These are phyloP conservation scores for Trifolium repens DNA, from an alignment of 306 rosid species.

Conservation along the genomic window DNA sequence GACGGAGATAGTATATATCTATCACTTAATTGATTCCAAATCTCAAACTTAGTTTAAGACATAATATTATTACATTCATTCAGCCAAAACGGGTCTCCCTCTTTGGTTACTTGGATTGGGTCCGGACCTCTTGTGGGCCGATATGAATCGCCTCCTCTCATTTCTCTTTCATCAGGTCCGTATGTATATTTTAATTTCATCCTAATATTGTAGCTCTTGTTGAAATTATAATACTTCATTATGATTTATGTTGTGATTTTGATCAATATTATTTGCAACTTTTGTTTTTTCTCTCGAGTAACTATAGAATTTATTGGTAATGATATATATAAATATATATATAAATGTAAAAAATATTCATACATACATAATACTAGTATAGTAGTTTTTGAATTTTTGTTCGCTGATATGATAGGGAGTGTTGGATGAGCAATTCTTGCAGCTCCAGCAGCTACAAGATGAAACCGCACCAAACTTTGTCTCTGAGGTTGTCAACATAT, in stretches of 20 bases:
- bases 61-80: neutral
- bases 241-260: too few species aligned
- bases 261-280: too few species aligned
- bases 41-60: neutral
- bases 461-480: constrained; percentile 93
- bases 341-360: too few species aligned
- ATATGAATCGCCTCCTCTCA: constrained; percentile 94
- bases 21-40: neutral
- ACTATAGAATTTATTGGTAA: too few species aligned
- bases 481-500: constrained; percentile 86
- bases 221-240: too few species aligned
- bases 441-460: constrained; percentile 92
- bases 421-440: constrained; percentile 92
- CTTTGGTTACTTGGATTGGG: constrained; percentile 95
- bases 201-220: too few species aligned
- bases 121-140: constrained; percentile 86
- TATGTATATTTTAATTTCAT: too few species aligned
- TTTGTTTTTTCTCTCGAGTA: too few species aligned
- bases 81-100: constrained; percentile 98
- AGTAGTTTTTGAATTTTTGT: too few species aligned
- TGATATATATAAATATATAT: too few species aligned
- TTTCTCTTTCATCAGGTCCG: constrained; percentile 88
- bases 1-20: too few species aligned
- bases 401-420: constrained; percentile 89
- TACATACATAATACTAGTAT: too few species aligned